Base-by-base conservation (phyloP, 202 grass and related monocot genomes). In the Saccharum hybrid region DNA sequence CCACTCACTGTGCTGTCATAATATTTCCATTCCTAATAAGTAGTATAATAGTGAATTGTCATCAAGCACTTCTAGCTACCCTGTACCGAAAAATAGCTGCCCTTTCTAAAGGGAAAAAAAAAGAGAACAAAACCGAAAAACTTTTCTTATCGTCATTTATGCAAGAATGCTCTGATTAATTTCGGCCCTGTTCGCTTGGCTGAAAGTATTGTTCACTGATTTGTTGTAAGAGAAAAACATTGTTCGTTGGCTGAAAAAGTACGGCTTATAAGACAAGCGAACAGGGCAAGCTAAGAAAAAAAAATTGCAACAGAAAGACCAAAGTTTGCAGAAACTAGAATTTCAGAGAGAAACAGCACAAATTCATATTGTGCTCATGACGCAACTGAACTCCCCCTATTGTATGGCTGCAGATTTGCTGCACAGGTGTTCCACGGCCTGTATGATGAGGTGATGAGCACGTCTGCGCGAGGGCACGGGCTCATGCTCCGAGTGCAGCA, bases 391-490 rank as follows among this genome's bases (percentile, higher is more conserved):
- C 18, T 23, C 2, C 1, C 8, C 9, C 61, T 3, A 63, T 63
- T 68, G 28, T 64, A 30, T 54, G 61, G 30, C 22, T 82, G 70
- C 77, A 96, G 93, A 75, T 94, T 96, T 77, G 66, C 91, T 22
- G 89, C 88, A 7, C 80, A 90, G 62, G 82, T 98, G 61, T 98
- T 96, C 73, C 70, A 96, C 51, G 82, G 89, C 1, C 86, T 98
- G 79, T 90, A 96, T 52, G 90, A 95, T 78, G 87, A 98, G 68
- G 87, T 96, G 62, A 87, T 88, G 72, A 89, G 62, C n/a, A 74
- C 86, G 8, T 85, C 96, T 52, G 88, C 92, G 2, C 82, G 91
- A 87, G 93, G 93, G 15, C 77, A 95, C 54, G 88, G 74, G 7
- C 62, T 95, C 59, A 83, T 93, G 59, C 85, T 90, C 81, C 90